Conservation (phyloP, 2,329 filamentous ascomycete genomes). For the Paracorniculantispora psalliotae region DNA sequence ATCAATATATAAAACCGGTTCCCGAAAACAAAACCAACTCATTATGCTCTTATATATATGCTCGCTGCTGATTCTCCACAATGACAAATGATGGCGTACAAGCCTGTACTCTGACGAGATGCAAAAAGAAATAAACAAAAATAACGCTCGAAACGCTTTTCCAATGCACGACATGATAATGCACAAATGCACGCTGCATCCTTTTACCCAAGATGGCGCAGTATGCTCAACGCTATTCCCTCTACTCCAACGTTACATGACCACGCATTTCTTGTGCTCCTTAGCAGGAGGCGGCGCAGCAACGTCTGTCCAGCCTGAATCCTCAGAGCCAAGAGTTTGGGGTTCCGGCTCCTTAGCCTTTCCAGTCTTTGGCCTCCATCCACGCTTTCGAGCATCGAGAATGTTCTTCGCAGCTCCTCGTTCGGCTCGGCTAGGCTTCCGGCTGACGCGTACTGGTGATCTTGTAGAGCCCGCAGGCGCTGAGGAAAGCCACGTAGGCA, state of each 20-base stretch:
- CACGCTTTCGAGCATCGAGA: constrained; percentile 52
- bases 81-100: neutral
- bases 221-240: neutral
- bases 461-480: constrained; percentile 31
- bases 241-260: constrained; percentile 39
- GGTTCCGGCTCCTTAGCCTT: constrained; percentile 31
- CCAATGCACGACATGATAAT: neutral
- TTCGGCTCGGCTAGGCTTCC: constrained; percentile 51
- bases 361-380: constrained; percentile 44
- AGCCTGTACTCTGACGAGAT: neutral
- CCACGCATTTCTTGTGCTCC: constrained; percentile 43
- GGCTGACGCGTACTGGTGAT: constrained; percentile 38
- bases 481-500: constrained; percentile 32
- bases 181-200: neutral
- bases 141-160: constrained; percentile 8
- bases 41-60: neutral
- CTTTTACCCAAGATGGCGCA: neutral
- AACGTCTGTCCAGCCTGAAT: constrained; percentile 49
- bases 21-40: neutral
- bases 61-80: neutral
- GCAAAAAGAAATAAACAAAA: constrained; percentile 3
- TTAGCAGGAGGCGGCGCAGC: constrained; percentile 27
- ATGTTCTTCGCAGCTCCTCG: constrained; percentile 59
- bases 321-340: constrained; percentile 21
- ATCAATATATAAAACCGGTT: neutral